Base-by-base conservation (phyloP, 177 flowering plant genomes). In the Vitis hybrid region DNA sequence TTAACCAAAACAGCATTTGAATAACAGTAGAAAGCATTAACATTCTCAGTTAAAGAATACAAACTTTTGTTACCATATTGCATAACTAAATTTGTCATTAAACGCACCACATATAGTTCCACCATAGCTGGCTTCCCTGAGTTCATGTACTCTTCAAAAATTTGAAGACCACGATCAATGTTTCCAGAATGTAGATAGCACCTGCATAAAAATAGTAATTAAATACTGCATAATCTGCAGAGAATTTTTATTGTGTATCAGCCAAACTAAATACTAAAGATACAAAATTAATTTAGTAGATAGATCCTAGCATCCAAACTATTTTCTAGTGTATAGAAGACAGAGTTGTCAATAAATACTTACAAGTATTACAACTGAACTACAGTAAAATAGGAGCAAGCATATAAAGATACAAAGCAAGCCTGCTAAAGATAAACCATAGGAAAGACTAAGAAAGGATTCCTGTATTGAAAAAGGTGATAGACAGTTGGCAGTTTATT, bases 101-200 rank as follows among this genome's bases (percentile, higher is more conserved):
- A 82, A 83, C 93, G 76, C 62, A 94, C 99, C 84, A 73, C 78
- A 83, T 76, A 93, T 52, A 94, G 79, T 73, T 94, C 99, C 9
- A 66, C 10, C 16, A 62, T 30, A 56, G 89, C 89, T 64, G 81
- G 80, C 79, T 66, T 88, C 62, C 85, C 80, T 13, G 92, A 78
- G 32, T 70, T 83, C 82, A 85, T 72, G 81, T 88, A 83, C 67
- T 93, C 92, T 55, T 91, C 91, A 82, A 91, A 94, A 54, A 62
- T 57, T 76, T 91, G 79, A 52, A 74, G 81, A 69, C 89, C 97
- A 74, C 79, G 84, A 66, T 92, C 97, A 69, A 94, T 32, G 79
- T 90, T 89, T 61, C 97, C 97, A 65, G 85, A 73, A 74, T 80
- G 84, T 52, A 93, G 75, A 81, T 90, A 93, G 76, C 98, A 91